These are phyloP conservation scores for Chytriomyces sp. DNA, from an alignment of 192 early-diverging fungal species.

Conservation along the genomic window DNA sequence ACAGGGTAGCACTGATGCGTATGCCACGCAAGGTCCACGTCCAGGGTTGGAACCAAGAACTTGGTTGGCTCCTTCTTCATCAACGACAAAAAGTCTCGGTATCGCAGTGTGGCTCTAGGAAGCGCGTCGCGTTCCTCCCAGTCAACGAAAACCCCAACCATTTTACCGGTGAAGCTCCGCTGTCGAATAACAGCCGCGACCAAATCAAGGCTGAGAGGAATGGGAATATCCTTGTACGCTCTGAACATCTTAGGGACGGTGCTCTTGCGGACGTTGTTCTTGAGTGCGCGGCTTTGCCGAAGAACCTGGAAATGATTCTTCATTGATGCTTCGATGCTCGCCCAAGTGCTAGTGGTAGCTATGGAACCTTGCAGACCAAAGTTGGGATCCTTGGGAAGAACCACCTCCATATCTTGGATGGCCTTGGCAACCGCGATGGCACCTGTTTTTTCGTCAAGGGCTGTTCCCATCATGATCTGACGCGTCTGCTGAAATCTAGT, in stretches of 20 bases:
- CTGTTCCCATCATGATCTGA: background rate
- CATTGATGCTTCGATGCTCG: background rate
- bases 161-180: slow-evolving; percentile 53
- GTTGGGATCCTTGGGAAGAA: slow-evolving; percentile 7
- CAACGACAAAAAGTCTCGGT: slow-evolving; percentile 51
- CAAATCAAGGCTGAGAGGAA: slow-evolving; percentile 49
- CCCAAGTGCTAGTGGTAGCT: background rate
- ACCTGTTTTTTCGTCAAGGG: slow-evolving; percentile 17
- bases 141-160: slow-evolving; percentile 42
- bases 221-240: slow-evolving; percentile 44
- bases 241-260: slow-evolving; percentile 26
- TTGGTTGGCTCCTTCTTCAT: slow-evolving; percentile 37
- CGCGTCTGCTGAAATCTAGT: background rate
- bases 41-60: slow-evolving; percentile 61
- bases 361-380: background rate
- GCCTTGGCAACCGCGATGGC: slow-evolving; percentile 19
- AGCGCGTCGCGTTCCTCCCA: slow-evolving; percentile 33
- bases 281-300: background rate
- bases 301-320: background rate
- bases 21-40: slow-evolving; percentile 72
- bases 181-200: slow-evolving; percentile 54
- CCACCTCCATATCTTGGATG: background rate
- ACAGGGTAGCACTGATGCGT: slow-evolving; percentile 63
- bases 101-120: slow-evolving; percentile 40
- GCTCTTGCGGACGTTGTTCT: slow-evolving; percentile 9